Evolutionary conservation across 371 early-diverging fungal species (phyloP).

Genomic region (Parasitella parasitica): DNA sequence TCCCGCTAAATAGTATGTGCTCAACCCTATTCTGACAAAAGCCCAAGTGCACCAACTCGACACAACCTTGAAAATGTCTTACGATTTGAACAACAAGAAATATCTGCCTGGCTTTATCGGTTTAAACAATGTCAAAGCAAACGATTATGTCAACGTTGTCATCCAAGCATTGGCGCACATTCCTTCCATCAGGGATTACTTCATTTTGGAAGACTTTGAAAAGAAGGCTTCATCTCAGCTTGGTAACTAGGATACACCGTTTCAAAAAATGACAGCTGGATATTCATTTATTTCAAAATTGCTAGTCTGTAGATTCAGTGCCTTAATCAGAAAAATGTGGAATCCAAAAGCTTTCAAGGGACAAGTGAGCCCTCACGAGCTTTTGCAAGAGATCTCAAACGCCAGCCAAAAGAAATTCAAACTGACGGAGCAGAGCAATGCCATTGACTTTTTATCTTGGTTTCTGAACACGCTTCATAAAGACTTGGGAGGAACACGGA

Average conservation of each 20-base stretch:
- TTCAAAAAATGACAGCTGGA: not conserved
- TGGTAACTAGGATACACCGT: conserved; percentile 25
- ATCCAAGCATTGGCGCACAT: conserved; percentile 92
- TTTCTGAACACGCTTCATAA: conserved; percentile 88
- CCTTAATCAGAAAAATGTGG: conserved; percentile 91
- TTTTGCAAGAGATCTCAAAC: conserved; percentile 89
- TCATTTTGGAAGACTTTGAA: conserved; percentile 71
- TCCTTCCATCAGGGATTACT: conserved; percentile 82
- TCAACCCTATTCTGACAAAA: conserved; percentile 80
- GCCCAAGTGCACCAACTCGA: conserved; percentile 75
- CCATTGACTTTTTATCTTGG: conserved; percentile 92
- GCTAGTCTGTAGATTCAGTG: conserved; percentile 73
- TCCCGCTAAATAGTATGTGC: conserved; percentile 73
- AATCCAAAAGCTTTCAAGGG: conserved; percentile 92
- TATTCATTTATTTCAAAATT: not conserved
- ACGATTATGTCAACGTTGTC: conserved; percentile 94
- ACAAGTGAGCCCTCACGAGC: conserved; percentile 96
- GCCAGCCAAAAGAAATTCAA: conserved; percentile 83
- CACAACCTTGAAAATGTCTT: conserved; percentile 54
- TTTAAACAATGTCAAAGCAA: conserved; percentile 93
- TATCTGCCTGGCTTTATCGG: conserved; percentile 95
- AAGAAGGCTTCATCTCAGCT: conserved; percentile 55
- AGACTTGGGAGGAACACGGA: conserved; percentile 81
- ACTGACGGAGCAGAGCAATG: conserved; percentile 83
- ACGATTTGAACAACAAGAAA: conserved; percentile 85